Evolutionary conservation across 495 filamentous ascomycete genomes (phyloP).

Genomic region (Penicillium soppii): DNA sequence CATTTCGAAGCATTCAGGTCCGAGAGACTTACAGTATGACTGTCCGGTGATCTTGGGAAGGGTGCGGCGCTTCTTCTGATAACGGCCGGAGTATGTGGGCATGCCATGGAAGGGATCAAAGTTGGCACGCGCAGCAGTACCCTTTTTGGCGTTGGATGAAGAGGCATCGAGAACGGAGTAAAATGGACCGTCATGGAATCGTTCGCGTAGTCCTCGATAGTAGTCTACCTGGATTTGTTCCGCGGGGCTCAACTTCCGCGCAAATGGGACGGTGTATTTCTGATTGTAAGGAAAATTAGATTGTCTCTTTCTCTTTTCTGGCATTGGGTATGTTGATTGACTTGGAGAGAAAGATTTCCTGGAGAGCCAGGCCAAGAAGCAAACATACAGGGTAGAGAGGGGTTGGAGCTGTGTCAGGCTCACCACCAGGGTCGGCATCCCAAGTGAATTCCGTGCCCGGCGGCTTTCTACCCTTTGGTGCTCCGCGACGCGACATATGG

Average conservation of each 20-base stretch:
- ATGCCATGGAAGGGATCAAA: slow-evolving; percentile 62
- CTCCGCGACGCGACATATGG: slow-evolving; percentile 44
- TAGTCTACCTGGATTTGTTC: slow-evolving; percentile 43
- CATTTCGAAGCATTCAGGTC: neutral
- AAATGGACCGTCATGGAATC: slow-evolving; percentile 55
- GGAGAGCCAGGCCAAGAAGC: slow-evolving; percentile 2
- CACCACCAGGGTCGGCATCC: slow-evolving; percentile 39
- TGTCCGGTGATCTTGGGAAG: slow-evolving; percentile 50
- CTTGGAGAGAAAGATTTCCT: neutral
- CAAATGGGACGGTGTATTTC: slow-evolving; percentile 40
- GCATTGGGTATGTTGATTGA: neutral
- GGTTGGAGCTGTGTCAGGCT: slow-evolving; percentile 42
- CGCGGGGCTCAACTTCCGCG: slow-evolving; percentile 28
- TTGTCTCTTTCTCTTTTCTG: too few species aligned
- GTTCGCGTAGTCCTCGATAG: slow-evolving; percentile 50
- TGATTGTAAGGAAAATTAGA: slow-evolving; percentile 8
- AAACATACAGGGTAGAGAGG: slow-evolving; percentile 43
- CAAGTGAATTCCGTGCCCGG: slow-evolving; percentile 45
- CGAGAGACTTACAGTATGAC: slow-evolving; percentile 44
- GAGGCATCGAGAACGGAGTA: slow-evolving; percentile 56
- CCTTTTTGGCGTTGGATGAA: slow-evolving; percentile 41
- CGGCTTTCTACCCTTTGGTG: slow-evolving; percentile 36
- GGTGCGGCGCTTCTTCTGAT: slow-evolving; percentile 52
- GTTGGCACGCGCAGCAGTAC: slow-evolving; percentile 35
- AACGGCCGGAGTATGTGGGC: slow-evolving; percentile 56